Base-by-base conservation (phyloP, 441 rosid genomes). In the Erodium texanum region DNA sequence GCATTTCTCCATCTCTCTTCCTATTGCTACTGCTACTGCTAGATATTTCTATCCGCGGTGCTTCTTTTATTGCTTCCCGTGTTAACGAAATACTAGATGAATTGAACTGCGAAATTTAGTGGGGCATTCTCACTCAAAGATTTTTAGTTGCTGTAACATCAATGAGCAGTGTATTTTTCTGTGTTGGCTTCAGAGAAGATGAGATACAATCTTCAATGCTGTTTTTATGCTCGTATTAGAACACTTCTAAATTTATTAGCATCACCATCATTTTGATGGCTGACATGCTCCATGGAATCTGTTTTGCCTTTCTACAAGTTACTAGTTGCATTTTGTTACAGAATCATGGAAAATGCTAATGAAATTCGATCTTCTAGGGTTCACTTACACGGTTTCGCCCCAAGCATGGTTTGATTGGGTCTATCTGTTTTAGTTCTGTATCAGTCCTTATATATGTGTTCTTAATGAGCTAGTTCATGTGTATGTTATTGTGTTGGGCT, bases 1-100 rank as follows among this genome's bases (percentile, higher is more conserved):
- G 86, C 68, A 18, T 18, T 73, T 66, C 9, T 58, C 61, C 23
- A 43, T 43, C 50, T 43, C 61, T 65, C 29, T 23, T 1, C 2
- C 29, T 27, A 27, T 27, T 27, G n/a, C n/a, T n/a, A n/a, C n/a
- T 5, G 64, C 16, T 22, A 48, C 24, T 19, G 32, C 52, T 59
- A 7, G 11, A 20, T 43, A 18, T n/a, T 63, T 41, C 19, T 48
- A 3, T 45, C 16, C 9, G 54, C 16, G 14, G 16, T 45, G 54
- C n/a, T 22, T 59, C 29, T 24, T 45, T 45, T 48, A 12, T 45
- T 48, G 19, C 3, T 48, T 11, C n/a, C n/a, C 0, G 14, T 9
- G 0, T 48, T 48, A n/a, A 15, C 18, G 56, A 48, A 48, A 54
- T 54, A 24, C 27, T 58, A 22, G 27, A 22, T 58, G 27, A 22